phyloP scores from a whole-genome alignment of 192 early-diverging fungal genomes.

The Coemansia nantahalensis region DNA sequence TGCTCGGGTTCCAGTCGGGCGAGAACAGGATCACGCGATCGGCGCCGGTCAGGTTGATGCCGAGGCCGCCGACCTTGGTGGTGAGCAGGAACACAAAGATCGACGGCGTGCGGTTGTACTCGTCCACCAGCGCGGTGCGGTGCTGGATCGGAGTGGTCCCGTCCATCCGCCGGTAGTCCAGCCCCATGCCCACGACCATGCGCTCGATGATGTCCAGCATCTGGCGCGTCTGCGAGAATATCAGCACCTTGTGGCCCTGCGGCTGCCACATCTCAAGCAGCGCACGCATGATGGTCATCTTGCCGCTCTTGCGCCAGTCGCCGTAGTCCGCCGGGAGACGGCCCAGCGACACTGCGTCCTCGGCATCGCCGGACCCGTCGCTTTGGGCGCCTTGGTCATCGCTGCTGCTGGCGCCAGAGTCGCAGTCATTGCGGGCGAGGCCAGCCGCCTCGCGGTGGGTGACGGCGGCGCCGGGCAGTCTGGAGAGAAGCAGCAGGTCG shows the following conservation, averaged over 20 bases:
- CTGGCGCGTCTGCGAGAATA: slow-evolving; percentile 92
- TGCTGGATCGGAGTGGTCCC: slow-evolving; percentile 87
- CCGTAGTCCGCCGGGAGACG: slow-evolving; percentile 42
- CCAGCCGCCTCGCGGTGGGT: slow-evolving; percentile 8
- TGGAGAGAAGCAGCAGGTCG: slow-evolving; percentile 58
- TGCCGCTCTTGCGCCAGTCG: slow-evolving; percentile 63
- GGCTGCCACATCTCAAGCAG: slow-evolving; percentile 84
- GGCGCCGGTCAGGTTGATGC: slow-evolving; percentile 93
- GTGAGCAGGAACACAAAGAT: slow-evolving; percentile 95
- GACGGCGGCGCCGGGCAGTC: slow-evolving; percentile 13
- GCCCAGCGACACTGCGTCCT: neutral
- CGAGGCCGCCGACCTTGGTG: slow-evolving; percentile 95
- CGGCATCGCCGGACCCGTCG: slow-evolving; percentile 16
- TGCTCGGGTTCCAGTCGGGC: slow-evolving; percentile 99
- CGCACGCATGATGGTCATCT: slow-evolving; percentile 84
- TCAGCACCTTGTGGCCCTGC: slow-evolving; percentile 78
- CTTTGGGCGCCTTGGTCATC: no score
- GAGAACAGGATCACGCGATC: slow-evolving; percentile 93
- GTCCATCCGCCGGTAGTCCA: slow-evolving; percentile 89
- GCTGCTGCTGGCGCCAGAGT: neutral
- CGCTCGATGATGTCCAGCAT: slow-evolving; percentile 94
- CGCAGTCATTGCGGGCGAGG: no score
- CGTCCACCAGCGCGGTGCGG: slow-evolving; percentile 83
- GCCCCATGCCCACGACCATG: slow-evolving; percentile 56
- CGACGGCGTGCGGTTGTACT: slow-evolving; percentile 68